Evolutionary conservation across 495 filamentous ascomycete species (phyloP).

Genomic region (Pyrenula massariospora): DNA sequence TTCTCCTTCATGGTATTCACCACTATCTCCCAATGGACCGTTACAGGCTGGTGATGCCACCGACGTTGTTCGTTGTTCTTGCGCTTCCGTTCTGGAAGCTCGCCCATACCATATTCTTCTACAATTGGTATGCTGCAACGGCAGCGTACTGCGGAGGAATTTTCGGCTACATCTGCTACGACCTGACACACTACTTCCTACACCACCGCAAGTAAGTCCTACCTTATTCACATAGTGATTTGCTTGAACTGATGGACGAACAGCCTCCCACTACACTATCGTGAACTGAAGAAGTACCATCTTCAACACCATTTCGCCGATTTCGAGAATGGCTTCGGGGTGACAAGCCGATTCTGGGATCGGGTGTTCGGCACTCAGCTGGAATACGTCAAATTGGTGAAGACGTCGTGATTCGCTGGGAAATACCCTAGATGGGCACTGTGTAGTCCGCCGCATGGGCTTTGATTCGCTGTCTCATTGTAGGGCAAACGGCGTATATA

Average conservation of each 20-base stretch:
- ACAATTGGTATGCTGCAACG: slow-evolving; percentile 70
- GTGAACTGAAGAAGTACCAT: slow-evolving; percentile 89
- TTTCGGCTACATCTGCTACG: slow-evolving; percentile 93
- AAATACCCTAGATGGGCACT: too few relatives aligned
- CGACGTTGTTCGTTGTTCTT: slow-evolving; percentile 72
- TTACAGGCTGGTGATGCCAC: slow-evolving; percentile 94
- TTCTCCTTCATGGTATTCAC: slow-evolving; percentile 92
- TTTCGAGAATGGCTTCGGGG: slow-evolving; percentile 94
- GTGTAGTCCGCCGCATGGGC: too few relatives aligned
- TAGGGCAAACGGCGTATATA: too few relatives aligned
- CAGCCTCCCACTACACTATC: slow-evolving; percentile 75
- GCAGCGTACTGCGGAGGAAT: slow-evolving; percentile 80
- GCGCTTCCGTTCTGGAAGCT: slow-evolving; percentile 90
- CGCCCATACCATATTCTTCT: slow-evolving; percentile 73
- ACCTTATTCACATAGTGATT: slow-evolving; percentile 1
- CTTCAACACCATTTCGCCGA: slow-evolving; percentile 95
- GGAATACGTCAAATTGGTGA: slow-evolving; percentile 6
- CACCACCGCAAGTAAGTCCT: slow-evolving; percentile 76
- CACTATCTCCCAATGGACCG: slow-evolving; percentile 99
- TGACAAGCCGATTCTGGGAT: slow-evolving; percentile 98
- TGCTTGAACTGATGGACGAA: background rate
- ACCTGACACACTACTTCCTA: slow-evolving; percentile 98
- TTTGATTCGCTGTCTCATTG: too few relatives aligned
- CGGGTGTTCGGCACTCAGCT: slow-evolving; percentile 81
- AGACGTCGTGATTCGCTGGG: background rate